Evolutionary conservation across 2,329 filamentous ascomycete species (phyloP).

Genomic region (Huntiella moniliformis): DNA sequence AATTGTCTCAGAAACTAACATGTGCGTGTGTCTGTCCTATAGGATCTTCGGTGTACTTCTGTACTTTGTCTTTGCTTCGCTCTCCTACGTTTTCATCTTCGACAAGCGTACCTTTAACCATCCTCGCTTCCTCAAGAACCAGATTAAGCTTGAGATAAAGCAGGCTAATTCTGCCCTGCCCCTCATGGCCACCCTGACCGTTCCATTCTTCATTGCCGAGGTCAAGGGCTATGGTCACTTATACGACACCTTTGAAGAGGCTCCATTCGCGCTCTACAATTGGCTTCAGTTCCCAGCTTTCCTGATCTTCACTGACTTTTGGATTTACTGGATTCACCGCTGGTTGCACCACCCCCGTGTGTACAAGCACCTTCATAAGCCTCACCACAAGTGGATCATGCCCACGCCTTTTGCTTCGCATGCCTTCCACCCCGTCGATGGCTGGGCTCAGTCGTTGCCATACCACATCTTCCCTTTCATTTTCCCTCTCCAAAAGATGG

Average conservation of each 20-base stretch:
- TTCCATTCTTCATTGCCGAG: conserved; percentile 64
- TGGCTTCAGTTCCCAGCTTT: conserved; percentile 80
- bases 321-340: conserved; percentile 84
- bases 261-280: conserved; percentile 62
- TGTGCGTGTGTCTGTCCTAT: not conserved
- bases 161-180: conserved; percentile 65
- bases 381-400: conserved; percentile 99
- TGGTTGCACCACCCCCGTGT: conserved; percentile 55
- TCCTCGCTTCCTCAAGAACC: conserved; percentile 89
- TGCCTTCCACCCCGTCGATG: conserved; percentile 88
- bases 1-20: not conserved
- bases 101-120: conserved; percentile 79
- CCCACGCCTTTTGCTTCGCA: conserved; percentile 82
- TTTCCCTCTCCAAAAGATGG: conserved; percentile 81
- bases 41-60: conserved; percentile 73
- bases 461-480: conserved; percentile 90
- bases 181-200: conserved; percentile 63
- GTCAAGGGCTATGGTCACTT: conserved; percentile 71
- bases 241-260: conserved; percentile 62
- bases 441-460: conserved; percentile 70
- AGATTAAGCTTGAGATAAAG: conserved; percentile 67
- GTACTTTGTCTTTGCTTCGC: conserved; percentile 67
- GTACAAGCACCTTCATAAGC: conserved; percentile 87
- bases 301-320: conserved; percentile 71
- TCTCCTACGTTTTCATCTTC: conserved; percentile 80